These are phyloP conservation scores for Lachancea cidri DNA, from an alignment of 805 yeast species.

Conservation along the genomic window DNA sequence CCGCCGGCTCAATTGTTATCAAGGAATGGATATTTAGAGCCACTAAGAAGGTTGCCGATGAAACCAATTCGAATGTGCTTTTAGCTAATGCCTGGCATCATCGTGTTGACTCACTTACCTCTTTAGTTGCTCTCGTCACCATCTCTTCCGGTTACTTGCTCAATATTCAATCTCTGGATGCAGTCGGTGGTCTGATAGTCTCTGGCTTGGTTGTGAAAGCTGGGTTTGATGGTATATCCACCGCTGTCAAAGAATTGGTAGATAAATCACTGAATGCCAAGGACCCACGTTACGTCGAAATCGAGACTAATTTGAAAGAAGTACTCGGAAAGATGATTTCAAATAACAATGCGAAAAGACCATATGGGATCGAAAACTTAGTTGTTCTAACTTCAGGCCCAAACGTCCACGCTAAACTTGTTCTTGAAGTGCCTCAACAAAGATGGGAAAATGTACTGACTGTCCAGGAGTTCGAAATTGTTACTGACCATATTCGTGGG, in stretches of 20 bases:
- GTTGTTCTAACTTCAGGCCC: conserved; percentile 56
- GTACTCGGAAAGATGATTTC: conserved; percentile 33
- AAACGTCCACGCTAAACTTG: conserved; percentile 37
- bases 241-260: conserved; percentile 68
- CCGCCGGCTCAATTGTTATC: conserved; percentile 77
- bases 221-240: conserved; percentile 68
- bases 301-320: conserved; percentile 38
- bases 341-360: conserved; percentile 37
- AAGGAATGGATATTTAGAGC: conserved; percentile 86
- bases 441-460: conserved; percentile 42
- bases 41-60: conserved; percentile 73
- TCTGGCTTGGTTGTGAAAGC: conserved; percentile 78
- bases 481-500: conserved; percentile 34
- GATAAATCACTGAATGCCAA: conserved; percentile 59
- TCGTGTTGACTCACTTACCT: conserved; percentile 87
- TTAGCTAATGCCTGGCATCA: conserved; percentile 99
- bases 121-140: conserved; percentile 83
- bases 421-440: conserved; percentile 39
- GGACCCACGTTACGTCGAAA: conserved; percentile 44
- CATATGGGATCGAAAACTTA: conserved; percentile 38
- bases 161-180: conserved; percentile 78
- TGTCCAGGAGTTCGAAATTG: conserved; percentile 39
- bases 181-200: conserved; percentile 86
- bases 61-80: conserved; percentile 79
- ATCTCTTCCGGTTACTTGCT: conserved; percentile 80